Base-by-base conservation (phyloP, 2,329 filamentous ascomycete species). In the Pseudofabraea citricarpa region DNA sequence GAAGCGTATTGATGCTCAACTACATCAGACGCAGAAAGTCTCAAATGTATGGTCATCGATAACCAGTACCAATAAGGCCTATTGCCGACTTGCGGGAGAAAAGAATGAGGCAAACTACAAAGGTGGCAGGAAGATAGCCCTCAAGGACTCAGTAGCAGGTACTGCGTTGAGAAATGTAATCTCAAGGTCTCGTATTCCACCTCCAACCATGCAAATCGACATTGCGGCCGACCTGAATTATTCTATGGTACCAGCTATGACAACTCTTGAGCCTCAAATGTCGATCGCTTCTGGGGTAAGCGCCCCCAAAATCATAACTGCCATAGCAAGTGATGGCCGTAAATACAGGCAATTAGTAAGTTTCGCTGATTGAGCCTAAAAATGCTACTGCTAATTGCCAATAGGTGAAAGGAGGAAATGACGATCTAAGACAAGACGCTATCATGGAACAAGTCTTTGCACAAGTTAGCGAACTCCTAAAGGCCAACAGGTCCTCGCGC, bases 401-500 rank as follows among this genome's bases (percentile, higher is more conserved):
- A 8, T 50, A 81, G 73, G 83, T 95, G 61, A 98, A 98, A 72
- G 90, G 90, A 49, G 90, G 93, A 15, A 91, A 91, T 59, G 93
- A 98, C 62, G 91, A 98, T 61, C 76, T 99, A 10, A 86, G 94
- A 7, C 93, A 98, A 68, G 93, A 99, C 59, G 89, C 91, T 35
- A 98, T 83, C 71, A 99, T 99, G 94, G 94, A 98, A 65, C 93
- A 99, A 66, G 93, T 98, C 1, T 99, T 98, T 62, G 88, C 90
- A 46, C 90, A 95, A 65, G 93, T 96, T 18, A 97, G 90, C 45
- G 87, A 87, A 40, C 78, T 98, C 18, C 72, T 99, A 20, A 87
- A 87, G 61, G 83, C 87, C 38, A 90, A 97, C 63, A 83, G 88
- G 43, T 78, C 83, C 10, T 96, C 93, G 2, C 85, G 90, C 29